Base-by-base conservation (phyloP, 352 stramenopile species). In the Pythium diclinum region DNA sequence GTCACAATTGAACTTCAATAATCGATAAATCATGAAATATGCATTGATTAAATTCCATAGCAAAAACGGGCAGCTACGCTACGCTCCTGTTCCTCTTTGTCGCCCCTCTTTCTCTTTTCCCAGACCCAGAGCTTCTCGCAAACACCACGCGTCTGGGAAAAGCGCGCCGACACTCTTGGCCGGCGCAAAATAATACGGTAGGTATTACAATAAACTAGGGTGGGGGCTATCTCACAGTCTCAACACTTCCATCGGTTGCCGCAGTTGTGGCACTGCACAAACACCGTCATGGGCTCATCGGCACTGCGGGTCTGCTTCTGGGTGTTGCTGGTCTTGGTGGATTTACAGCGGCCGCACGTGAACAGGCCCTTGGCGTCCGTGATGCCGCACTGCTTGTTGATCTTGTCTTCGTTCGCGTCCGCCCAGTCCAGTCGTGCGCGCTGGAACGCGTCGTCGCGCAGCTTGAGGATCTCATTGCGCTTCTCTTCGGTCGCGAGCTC, bases 231-330 rank as follows among this genome's bases (percentile, higher is more conserved):
- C 14, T 47, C 16, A 42, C 6, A n/a, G 21, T 40, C 44, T 76
- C 91, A 94, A 80, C 85, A 94, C 79, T 94, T 96, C 94, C 94
- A 99, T 78, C 94, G 83, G 63, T 99, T 98, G 63, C 93, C 95
- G 74, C 96, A 98, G 74, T 98, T 97, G 83, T 98, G 79, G 78
- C 96, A 99, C 62, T 97, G 82, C 44, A 98, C 91, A 78, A 98
- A 98, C 13, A 98, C 94, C 19, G 95, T 99, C 96, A 99, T 99
- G 8, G 96, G 96, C 72, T 99, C 96, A 95, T 99, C 95, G 23
- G 96, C 96, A 83, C 90, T 98, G 67, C 95, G 90, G 33, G 96
- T 99, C 79, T 99, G 96, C 72, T 98, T 98, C 79, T 98, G 94
- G 67, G 92, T 98, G 81, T 97, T 98, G 63, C 89, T 98, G 32